phyloP scores from a whole-genome alignment of 441 rosid species.

The Gossypium schwendimanii region DNA sequence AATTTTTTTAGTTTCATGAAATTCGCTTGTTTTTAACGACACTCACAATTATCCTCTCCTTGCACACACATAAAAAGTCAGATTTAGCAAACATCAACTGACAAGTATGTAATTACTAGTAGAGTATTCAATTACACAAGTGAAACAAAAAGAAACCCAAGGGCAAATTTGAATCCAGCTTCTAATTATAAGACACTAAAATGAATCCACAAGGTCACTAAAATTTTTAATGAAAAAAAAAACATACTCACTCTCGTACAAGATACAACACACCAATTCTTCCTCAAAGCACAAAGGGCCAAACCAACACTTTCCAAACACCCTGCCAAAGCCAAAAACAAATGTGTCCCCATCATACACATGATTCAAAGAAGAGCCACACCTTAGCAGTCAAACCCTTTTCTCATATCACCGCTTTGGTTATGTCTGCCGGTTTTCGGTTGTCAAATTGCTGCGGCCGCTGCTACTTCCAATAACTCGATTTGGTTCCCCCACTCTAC shows the following conservation, averaged over 20 bases:
- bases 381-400: conserved; percentile 11
- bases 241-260: conserved; percentile 23
- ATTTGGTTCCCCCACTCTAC: conserved; percentile 74
- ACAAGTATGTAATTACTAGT: too few relatives aligned
- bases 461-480: conserved; percentile 53
- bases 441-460: conserved; percentile 39
- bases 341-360: conserved; percentile 13
- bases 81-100: too few relatives aligned
- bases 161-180: too few relatives aligned
- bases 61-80: too few relatives aligned
- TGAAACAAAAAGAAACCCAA: too few relatives aligned
- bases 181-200: neutral
- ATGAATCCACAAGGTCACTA: neutral
- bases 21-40: too few relatives aligned
- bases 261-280: conserved; percentile 17
- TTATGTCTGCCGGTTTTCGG: conserved; percentile 41
- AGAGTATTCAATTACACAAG: too few relatives aligned
- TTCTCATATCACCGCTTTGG: conserved; percentile 3
- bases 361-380: conserved; percentile 6
- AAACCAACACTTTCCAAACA: conserved; percentile 30
- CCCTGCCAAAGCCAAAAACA: conserved; percentile 6
- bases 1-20: too few relatives aligned
- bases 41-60: too few relatives aligned
- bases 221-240: conserved; percentile 25
- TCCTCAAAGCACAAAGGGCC: conserved; percentile 12